These are phyloP conservation scores for Tripidium arundinaceum DNA, from an alignment of 202 grass and related monocot genomes.

Conservation along the genomic window DNA sequence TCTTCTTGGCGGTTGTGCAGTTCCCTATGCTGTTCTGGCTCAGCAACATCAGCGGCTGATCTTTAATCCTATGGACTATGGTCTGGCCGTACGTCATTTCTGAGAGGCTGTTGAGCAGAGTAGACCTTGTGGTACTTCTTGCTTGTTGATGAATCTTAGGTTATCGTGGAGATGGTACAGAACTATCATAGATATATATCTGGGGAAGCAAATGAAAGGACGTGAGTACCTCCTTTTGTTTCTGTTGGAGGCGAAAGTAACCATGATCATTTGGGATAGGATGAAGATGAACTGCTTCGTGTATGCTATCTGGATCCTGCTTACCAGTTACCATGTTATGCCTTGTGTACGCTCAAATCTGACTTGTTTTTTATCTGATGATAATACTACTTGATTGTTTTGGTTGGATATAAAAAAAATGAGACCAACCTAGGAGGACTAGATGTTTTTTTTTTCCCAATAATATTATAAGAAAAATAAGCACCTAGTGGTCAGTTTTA, in stretches of 20 bases:
- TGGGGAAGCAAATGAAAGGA: not conserved
- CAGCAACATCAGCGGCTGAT: slow-evolving; percentile 34
- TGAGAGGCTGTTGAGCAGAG: not conserved
- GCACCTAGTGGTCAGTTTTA: too few relatives aligned
- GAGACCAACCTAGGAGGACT: too few relatives aligned
- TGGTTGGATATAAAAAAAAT: too few relatives aligned
- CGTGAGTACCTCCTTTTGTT: not conserved
- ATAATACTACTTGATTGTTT: too few relatives aligned
- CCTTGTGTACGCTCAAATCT: not conserved
- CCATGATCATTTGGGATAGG: not conserved
- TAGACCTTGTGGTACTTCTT: not conserved
- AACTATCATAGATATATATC: not conserved
- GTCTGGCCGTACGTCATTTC: not conserved
- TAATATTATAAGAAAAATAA: too few relatives aligned
- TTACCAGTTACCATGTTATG: not conserved
- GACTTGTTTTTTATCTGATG: not conserved
- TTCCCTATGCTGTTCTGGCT: slow-evolving; percentile 54
- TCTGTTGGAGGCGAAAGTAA: not conserved
- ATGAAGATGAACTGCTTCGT: not conserved
- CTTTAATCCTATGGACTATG: not conserved
- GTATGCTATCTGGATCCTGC: not conserved
- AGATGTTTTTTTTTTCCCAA: too few relatives aligned
- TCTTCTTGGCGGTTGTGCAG: slow-evolving; percentile 44
- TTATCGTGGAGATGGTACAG: not conserved
- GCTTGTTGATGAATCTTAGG: not conserved